These are phyloP conservation scores for Salix brachista DNA, from an alignment of 345 rosid species.

Conservation along the genomic window DNA sequence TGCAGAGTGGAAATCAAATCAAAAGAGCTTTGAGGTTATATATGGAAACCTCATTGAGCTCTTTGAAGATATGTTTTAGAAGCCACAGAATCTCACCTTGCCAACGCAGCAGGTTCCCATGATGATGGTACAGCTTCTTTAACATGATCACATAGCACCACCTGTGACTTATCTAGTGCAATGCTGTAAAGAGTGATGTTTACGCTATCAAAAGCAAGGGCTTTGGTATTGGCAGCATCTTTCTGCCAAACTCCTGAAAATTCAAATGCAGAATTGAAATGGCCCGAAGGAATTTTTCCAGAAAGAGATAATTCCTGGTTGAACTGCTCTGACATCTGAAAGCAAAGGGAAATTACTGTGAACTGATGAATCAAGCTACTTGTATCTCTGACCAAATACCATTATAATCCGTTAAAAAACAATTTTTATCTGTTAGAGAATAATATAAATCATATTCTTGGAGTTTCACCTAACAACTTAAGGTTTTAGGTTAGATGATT, in stretches of 20 bases:
- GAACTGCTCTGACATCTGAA: conserved; percentile 35
- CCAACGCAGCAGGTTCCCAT: conserved; percentile 32
- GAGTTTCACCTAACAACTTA: too few relatives aligned
- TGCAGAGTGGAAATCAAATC: not conserved
- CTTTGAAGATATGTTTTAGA: too few relatives aligned
- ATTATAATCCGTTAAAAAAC: too few relatives aligned
- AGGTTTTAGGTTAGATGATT: too few relatives aligned
- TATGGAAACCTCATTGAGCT: not conserved
- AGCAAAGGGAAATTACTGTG: not conserved
- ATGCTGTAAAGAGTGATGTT: conserved; percentile 25
- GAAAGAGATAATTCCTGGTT: conserved; percentile 29
- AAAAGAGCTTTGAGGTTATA: not conserved
- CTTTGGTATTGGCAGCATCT: conserved; percentile 22
- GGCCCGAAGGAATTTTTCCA: conserved; percentile 32
- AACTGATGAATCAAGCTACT: not conserved
- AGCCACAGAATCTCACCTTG: conserved; percentile 15
- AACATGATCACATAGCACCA: conserved; percentile 15
- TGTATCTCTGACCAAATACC: not conserved
- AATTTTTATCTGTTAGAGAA: too few relatives aligned
- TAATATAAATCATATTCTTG: too few relatives aligned
- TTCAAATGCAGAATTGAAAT: conserved; percentile 30
- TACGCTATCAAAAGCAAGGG: conserved; percentile 31
- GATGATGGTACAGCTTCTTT: conserved; percentile 31
- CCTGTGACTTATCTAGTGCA: conserved; percentile 25
- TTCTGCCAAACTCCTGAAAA: conserved; percentile 28